Percentiles rank a stretch among this genome's conserved stretches.
Conservation (phyloP, 495 filamentous ascomycete genomes). For the Venustampulla echinocandica region DNA sequence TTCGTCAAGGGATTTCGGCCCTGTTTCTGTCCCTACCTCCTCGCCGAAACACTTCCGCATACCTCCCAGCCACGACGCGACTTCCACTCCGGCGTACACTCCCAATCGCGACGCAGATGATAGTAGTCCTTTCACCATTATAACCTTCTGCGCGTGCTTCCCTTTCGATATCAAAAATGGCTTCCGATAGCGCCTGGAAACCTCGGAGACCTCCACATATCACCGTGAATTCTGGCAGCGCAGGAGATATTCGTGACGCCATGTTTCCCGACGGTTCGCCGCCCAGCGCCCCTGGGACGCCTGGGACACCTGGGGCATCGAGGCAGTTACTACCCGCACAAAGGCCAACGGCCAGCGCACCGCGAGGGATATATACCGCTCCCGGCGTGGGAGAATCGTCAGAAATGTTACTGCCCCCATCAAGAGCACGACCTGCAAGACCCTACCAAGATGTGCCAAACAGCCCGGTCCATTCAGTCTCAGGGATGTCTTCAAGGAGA, state of each 20-base stretch:
- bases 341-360: not conserved
- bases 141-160: not conserved
- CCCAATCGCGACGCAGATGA: conserved; percentile 6
- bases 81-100: not conserved
- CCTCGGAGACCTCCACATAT: conserved; percentile 21
- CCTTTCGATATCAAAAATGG: conserved; percentile 4
- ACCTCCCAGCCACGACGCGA: conserved; percentile 2
- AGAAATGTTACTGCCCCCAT: conserved; percentile 22
- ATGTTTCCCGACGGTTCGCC: conserved; percentile 10
- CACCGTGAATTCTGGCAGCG: conserved; percentile 24
- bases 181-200: conserved; percentile 1
- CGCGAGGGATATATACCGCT: conserved; percentile 8
- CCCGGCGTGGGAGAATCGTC: conserved; percentile 14
- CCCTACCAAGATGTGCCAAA: conserved; percentile 19
- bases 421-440: conserved; percentile 11
- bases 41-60: not conserved
- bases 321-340: conserved; percentile 19
- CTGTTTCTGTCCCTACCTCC: conserved; percentile 1
- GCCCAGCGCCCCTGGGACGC: conserved; percentile 8
- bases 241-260: conserved; percentile 17
- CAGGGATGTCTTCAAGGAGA: conserved; percentile 45
- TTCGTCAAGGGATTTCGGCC: not conserved
- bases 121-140: conserved; percentile 1
- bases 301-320: conserved; percentile 14
- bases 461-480: conserved; percentile 13